These are phyloP conservation scores for Coemansia biformis DNA, from an alignment of 192 early-diverging fungal species.

Conservation along the genomic window DNA sequence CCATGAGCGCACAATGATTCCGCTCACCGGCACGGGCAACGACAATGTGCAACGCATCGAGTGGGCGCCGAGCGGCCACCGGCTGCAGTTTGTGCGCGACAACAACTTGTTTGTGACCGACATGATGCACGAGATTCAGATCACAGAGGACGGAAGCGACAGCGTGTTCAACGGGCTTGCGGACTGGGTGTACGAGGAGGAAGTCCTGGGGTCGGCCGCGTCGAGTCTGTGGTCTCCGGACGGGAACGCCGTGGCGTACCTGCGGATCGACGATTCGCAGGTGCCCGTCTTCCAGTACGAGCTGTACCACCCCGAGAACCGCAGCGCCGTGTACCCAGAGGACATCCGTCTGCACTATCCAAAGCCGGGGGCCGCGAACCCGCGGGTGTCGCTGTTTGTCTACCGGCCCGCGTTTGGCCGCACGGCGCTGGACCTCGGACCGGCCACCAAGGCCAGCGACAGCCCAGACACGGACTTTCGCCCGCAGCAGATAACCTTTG, in stretches of 20 bases:
- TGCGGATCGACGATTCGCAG: slow-evolving; percentile 79
- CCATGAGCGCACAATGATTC: slow-evolving; percentile 52
- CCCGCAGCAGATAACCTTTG: slow-evolving; percentile 44
- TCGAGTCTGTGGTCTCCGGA: slow-evolving; percentile 90
- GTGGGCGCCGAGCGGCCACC: slow-evolving; percentile 77
- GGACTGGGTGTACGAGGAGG: slow-evolving; percentile 99
- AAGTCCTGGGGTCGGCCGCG: slow-evolving; percentile 63
- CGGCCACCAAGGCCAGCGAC: slow-evolving; percentile 33
- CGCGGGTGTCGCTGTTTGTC: slow-evolving; percentile 69
- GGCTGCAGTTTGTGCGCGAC: slow-evolving; percentile 76
- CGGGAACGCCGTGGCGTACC: slow-evolving; percentile 66
- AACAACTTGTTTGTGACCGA: slow-evolving; percentile 85
- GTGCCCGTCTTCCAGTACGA: slow-evolving; percentile 77
- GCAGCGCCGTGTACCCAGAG: slow-evolving; percentile 59
- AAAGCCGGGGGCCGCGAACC: slow-evolving; percentile 83
- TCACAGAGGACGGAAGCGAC: slow-evolving; percentile 80
- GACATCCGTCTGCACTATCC: slow-evolving; percentile 81
- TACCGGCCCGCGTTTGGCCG: slow-evolving; percentile 53
- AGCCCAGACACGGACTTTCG: slow-evolving; percentile 36
- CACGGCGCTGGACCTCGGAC: too few relatives aligned
- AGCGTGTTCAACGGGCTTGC: slow-evolving; percentile 86
- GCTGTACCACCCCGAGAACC: slow-evolving; percentile 60
- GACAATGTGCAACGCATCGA: slow-evolving; percentile 58
- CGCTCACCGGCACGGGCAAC: slow-evolving; percentile 51
- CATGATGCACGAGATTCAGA: slow-evolving; percentile 58